These are phyloP conservation scores for Austropuccinia psidii DNA, from an alignment of 1,284 basidiomycete genomes.

Conservation along the genomic window DNA sequence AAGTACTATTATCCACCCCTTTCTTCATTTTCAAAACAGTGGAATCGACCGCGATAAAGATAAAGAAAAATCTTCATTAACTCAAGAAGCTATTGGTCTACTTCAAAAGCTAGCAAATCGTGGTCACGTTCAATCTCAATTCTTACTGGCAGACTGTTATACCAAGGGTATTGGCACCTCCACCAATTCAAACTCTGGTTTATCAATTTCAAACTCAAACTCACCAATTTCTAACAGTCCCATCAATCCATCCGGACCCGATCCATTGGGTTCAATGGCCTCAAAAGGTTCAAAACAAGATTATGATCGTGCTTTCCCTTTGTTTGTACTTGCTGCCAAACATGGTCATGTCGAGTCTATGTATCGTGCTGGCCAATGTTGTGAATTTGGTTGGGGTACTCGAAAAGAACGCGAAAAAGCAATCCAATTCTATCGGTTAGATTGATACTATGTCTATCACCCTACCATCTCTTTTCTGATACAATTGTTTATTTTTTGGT, in stretches of 20 bases:
- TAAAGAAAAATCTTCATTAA: constrained; percentile 69
- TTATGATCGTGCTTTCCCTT: constrained; percentile 90
- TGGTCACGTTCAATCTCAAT: constrained; percentile 88
- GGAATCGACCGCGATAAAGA: constrained; percentile 17
- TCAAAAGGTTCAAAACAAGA: constrained; percentile 64
- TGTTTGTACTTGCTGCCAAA: constrained; percentile 93
- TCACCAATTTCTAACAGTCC: no score
- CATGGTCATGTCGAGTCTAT: constrained; percentile 96
- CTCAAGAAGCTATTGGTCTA: constrained; percentile 74
- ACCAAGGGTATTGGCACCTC: constrained; percentile 82
- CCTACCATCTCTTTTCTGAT: not conserved
- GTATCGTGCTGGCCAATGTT: constrained; percentile 93
- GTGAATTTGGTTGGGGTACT: constrained; percentile 98
- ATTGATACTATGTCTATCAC: no score
- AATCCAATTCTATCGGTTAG: constrained; percentile 70
- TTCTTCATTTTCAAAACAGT: constrained; percentile 41
- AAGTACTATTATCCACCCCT: constrained; percentile 45
- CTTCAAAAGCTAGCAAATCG: constrained; percentile 86
- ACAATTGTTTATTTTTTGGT: not conserved
- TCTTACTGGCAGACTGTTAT: constrained; percentile 95
- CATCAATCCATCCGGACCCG: not conserved
- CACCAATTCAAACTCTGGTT: constrained; percentile 59
- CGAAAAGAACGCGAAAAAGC: constrained; percentile 85
- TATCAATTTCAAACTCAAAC: not conserved
- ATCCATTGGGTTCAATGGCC: not conserved